These are phyloP conservation scores for Arthrobotrys musiformis DNA, from an alignment of 2,329 filamentous ascomycete species.

Conservation along the genomic window DNA sequence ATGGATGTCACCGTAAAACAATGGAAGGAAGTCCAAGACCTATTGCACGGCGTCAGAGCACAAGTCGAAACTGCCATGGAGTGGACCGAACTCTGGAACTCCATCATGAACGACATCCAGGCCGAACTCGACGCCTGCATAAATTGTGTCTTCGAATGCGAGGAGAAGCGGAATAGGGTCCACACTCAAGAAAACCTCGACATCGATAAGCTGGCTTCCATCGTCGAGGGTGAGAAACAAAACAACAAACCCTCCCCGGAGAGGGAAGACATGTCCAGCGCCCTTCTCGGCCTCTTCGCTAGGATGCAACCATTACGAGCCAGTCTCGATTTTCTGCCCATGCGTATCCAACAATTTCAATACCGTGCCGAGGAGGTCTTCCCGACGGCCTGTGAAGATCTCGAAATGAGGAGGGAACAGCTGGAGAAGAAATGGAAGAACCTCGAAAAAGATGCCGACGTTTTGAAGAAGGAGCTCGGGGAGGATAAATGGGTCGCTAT, in stretches of 20 bases:
- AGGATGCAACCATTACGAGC: constrained; percentile 93
- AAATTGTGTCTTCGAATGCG: constrained; percentile 90
- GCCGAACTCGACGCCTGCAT: constrained; percentile 77
- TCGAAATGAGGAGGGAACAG: constrained; percentile 77
- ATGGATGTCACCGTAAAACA: constrained; percentile 88
- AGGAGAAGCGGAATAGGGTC: constrained; percentile 85
- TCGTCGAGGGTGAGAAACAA: constrained; percentile 74
- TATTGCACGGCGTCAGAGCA: constrained; percentile 80
- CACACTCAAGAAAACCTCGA: constrained; percentile 74
- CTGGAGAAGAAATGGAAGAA: constrained; percentile 89
- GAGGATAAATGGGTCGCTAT: constrained; percentile 97
- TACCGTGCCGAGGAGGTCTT: constrained; percentile 80
- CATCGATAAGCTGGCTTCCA: constrained; percentile 89
- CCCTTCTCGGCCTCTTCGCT: constrained; percentile 87
- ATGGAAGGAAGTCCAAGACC: constrained; percentile 83
- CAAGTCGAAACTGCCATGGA: constrained; percentile 99
- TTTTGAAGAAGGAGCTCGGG: constrained; percentile 85
- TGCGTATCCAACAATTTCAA: constrained; percentile 89
- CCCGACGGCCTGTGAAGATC: constrained; percentile 88
- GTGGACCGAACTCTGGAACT: constrained; percentile 97
- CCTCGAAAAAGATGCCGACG: constrained; percentile 89
- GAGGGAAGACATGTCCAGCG: constrained; percentile 75
- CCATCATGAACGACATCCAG: constrained; percentile 90
- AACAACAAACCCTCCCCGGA: constrained; percentile 56
- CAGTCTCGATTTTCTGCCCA: constrained; percentile 93